phyloP scores from a whole-genome alignment of 2,329 filamentous ascomycete genomes.

The Stagonosporopsis vannaccii region DNA sequence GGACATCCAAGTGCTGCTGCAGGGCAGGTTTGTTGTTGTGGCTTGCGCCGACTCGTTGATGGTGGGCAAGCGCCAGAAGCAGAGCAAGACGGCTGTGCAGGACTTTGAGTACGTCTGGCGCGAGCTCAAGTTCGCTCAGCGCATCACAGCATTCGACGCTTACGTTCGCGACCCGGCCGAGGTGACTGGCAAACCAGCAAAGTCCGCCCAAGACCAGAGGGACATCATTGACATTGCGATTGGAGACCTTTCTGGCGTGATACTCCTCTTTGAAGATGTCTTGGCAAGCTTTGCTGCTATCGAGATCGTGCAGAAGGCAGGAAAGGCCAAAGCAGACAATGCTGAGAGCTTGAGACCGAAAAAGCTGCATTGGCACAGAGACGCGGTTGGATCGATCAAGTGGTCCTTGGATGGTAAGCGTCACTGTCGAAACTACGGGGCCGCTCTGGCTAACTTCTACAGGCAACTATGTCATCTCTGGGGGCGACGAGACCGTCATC shows the following conservation, averaged over 20 bases:
- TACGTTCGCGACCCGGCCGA: conserved; percentile 63
- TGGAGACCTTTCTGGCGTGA: conserved; percentile 77
- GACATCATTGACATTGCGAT: conserved; percentile 75
- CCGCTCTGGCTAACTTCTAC: conserved; percentile 7
- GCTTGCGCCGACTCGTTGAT: conserved; percentile 63
- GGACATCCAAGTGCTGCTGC: conserved; percentile 55
- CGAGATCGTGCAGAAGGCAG: conserved; percentile 50
- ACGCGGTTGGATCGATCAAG: conserved; percentile 81
- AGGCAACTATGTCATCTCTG: conserved; percentile 95
- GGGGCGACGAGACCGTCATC: conserved; percentile 86
- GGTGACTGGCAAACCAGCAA: conserved; percentile 37
- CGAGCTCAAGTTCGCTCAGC: conserved; percentile 64
- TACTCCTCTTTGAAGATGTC: conserved; percentile 83
- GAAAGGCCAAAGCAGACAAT: conserved; percentile 28
- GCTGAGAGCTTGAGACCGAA: conserved; percentile 60
- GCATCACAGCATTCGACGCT: conserved; percentile 56
- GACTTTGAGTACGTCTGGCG: conserved; percentile 60
- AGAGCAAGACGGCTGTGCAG: conserved; percentile 45
- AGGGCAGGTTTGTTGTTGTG: conserved; percentile 67
- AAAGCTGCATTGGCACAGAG: conserved; percentile 90
- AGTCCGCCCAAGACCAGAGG: conserved; percentile 40
- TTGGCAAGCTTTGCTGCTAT: conserved; percentile 61
- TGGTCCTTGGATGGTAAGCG: conserved; percentile 87
- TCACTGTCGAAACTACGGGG: neutral
- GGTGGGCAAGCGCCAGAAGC: conserved; percentile 61